Evolutionary conservation across 2,329 filamentous ascomycete genomes (phyloP).

Genomic region (Metarhizium rileyi): DNA sequence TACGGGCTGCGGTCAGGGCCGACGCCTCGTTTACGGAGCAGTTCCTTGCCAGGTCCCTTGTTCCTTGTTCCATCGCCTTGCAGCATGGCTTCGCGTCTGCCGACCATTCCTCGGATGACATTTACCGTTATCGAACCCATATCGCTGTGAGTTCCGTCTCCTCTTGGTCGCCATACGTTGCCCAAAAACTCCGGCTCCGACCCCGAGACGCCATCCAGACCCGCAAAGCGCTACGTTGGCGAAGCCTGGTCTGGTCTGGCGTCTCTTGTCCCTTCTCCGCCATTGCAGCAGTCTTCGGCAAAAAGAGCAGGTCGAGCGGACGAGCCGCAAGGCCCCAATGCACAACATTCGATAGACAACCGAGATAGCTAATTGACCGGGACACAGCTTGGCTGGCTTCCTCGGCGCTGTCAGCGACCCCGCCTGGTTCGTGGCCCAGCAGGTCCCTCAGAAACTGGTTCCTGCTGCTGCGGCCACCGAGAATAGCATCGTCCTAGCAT

Average conservation of each 20-base stretch:
- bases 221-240: neutral
- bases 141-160: constrained; percentile 45
- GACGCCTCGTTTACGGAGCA: too few relatives aligned
- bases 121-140: constrained; percentile 62
- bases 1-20: too few relatives aligned
- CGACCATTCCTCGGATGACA: constrained; percentile 52
- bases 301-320: neutral
- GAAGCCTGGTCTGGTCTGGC: too few relatives aligned
- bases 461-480: constrained; percentile 26
- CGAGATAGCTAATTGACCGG: constrained; percentile 10
- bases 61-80: neutral
- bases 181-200: constrained; percentile 4
- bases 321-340: neutral
- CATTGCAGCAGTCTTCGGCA: neutral
- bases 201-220: neutral
- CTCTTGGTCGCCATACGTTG: neutral
- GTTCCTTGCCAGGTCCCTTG: neutral
- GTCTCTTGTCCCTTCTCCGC: neutral
- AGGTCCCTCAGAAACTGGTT: constrained; percentile 36
- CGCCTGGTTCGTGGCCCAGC: constrained; percentile 53
- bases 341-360: neutral
- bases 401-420: constrained; percentile 45
- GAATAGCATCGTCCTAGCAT: constrained; percentile 46
- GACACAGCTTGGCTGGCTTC: constrained; percentile 48
- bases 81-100: constrained; percentile 51